phyloP scores from a whole-genome alignment of 169 alveolate species.

The Babesia microti region DNA sequence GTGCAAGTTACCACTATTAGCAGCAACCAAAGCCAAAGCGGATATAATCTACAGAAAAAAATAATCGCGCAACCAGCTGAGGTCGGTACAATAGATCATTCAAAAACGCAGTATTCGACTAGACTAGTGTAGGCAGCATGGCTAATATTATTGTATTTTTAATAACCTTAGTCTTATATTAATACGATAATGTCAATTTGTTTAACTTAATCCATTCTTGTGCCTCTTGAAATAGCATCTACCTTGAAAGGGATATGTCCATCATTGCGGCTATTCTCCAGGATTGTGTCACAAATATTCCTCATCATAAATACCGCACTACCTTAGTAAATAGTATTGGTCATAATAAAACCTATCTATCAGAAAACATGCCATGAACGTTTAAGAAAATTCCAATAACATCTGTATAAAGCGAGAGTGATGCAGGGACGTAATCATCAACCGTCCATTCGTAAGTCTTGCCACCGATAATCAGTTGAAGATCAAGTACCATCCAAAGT shows the following conservation, averaged over 20 bases:
- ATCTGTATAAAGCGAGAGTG: conserved; percentile 78
- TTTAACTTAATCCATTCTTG: too few relatives aligned
- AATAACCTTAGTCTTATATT: neutral
- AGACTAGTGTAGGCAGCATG: neutral
- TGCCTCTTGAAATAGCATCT: too few relatives aligned
- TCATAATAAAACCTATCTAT: neutral
- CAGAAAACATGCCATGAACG: conserved; percentile 46
- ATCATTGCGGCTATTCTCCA: neutral
- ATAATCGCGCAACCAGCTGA: too few relatives aligned
- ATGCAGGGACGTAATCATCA: conserved; percentile 87
- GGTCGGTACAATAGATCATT: neutral
- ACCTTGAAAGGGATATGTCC: neutral
- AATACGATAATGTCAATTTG: neutral
- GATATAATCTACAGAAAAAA: too few relatives aligned
- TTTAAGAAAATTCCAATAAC: conserved; percentile 70
- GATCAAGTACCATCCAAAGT: conserved; percentile 72
- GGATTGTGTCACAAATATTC: neutral
- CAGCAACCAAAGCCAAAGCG: too few relatives aligned
- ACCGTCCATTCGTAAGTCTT: conserved; percentile 69
- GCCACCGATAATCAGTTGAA: conserved; percentile 80
- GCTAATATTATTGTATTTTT: neutral
- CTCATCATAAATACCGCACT: neutral
- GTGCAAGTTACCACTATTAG: too few relatives aligned
- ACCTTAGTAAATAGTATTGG: neutral
- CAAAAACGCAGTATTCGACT: neutral